Conservation (phyloP, 1,284 basidiomycete genomes). For the Papiliotrema terrestris region DNA sequence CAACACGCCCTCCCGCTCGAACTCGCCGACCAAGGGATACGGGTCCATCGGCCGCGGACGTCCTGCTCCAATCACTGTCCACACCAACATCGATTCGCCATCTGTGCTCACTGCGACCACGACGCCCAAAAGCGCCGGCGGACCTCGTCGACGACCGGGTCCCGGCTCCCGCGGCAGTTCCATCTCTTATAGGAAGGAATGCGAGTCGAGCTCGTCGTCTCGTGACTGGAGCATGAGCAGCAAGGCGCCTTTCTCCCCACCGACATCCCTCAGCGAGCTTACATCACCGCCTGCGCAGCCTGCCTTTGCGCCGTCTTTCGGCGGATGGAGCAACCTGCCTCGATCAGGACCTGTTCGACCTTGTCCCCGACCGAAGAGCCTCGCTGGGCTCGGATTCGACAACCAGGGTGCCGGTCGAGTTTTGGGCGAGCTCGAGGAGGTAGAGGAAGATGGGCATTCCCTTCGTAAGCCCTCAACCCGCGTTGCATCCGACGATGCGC, state of each 20-base stretch:
- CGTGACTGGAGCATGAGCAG: slow-evolving; percentile 19
- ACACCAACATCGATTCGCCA: slow-evolving; percentile 4
- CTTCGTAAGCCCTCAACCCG: neutral
- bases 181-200: slow-evolving; percentile 42
- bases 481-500: neutral
- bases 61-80: slow-evolving; percentile 10
- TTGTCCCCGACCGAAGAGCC: slow-evolving; percentile 36
- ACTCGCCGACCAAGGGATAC: slow-evolving; percentile 32
- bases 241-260: slow-evolving; percentile 4
- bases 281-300: slow-evolving; percentile 11
- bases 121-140: slow-evolving; percentile 18
- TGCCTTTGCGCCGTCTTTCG: slow-evolving; percentile 12
- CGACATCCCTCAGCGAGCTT: neutral
- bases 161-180: slow-evolving; percentile 28
- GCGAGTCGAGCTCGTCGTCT: slow-evolving; percentile 20
- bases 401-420: slow-evolving; percentile 25
- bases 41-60: slow-evolving; percentile 35
- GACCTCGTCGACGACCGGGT: slow-evolving; percentile 10
- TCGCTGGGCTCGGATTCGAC: slow-evolving; percentile 26
- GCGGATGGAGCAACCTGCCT: slow-evolving; percentile 12
- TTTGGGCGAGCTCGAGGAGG: slow-evolving; percentile 38
- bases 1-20: slow-evolving; percentile 1
- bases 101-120: slow-evolving; percentile 9
- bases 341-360: slow-evolving; percentile 15
- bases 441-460: slow-evolving; percentile 24